These are phyloP conservation scores for Paracamarosporium sp. DNA, from an alignment of 2,329 filamentous ascomycete species.

Conservation along the genomic window DNA sequence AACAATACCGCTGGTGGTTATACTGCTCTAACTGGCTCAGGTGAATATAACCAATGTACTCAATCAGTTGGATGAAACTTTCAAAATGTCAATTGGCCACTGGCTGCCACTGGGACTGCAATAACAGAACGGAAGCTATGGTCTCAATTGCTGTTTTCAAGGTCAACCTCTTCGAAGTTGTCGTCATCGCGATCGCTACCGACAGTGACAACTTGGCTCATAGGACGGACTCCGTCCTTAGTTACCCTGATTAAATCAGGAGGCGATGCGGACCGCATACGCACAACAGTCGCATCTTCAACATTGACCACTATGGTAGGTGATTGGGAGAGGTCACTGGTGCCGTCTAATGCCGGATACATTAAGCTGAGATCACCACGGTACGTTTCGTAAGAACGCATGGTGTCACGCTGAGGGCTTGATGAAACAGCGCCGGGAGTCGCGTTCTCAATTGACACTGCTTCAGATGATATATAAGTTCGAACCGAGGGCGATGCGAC, in stretches of 20 bases:
- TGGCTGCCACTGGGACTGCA: no score
- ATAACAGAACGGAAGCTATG: not conserved
- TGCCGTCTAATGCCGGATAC: not conserved
- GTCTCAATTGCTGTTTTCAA: not conserved
- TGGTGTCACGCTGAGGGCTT: not conserved
- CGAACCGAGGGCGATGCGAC: no score
- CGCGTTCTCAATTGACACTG: no score
- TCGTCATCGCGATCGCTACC: not conserved
- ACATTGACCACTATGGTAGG: not conserved
- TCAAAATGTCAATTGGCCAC: no score
- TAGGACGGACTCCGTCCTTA: not conserved
- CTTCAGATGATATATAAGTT: no score
- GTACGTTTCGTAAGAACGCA: not conserved
- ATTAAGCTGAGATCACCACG: not conserved
- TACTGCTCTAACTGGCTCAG: no score
- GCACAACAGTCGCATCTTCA: not conserved
- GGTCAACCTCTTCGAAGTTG: not conserved
- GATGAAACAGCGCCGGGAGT: no score
- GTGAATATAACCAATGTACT: no score
- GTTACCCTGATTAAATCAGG: not conserved
- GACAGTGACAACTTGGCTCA: not conserved
- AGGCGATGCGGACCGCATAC: not conserved
- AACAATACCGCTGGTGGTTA: no score
- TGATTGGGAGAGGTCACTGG: not conserved
- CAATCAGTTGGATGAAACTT: no score